Conservation (phyloP, 1,139 yeast species). For the Blastobotrys petasosporus region DNA sequence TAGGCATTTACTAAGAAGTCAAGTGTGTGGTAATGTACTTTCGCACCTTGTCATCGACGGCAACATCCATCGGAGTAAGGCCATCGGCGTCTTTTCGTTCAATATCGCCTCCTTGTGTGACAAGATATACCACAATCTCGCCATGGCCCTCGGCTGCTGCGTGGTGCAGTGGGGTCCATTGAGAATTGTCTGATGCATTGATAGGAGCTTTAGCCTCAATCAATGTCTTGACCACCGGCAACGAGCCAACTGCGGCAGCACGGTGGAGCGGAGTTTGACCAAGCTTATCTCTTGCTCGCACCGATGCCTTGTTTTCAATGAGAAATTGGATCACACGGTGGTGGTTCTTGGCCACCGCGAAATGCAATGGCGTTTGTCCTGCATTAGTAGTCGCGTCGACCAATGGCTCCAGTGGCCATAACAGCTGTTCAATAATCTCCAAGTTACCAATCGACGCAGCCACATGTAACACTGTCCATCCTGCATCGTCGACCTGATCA, state of each 20-base stretch:
- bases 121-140: constrained; percentile 61
- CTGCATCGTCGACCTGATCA: constrained; percentile 69
- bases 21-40: constrained; percentile 24
- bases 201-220: constrained; percentile 56
- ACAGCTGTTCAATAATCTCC: constrained; percentile 43
- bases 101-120: constrained; percentile 62
- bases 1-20: too few relatives aligned
- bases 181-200: constrained; percentile 60
- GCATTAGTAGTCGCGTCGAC: constrained; percentile 50
- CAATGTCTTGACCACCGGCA: constrained; percentile 46
- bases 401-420: constrained; percentile 42
- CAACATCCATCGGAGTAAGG: constrained; percentile 53
- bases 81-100: constrained; percentile 47
- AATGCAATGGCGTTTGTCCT: constrained; percentile 72
- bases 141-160: constrained; percentile 90
- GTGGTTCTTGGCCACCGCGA: constrained; percentile 69
- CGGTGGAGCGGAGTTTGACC: constrained; percentile 69
- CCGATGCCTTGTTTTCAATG: constrained; percentile 51
- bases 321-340: constrained; percentile 47
- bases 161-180: constrained; percentile 87
- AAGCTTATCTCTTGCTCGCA: constrained; percentile 59
- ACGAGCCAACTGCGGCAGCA: constrained; percentile 76
- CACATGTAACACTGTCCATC: constrained; percentile 87
- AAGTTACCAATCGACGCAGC: constrained; percentile 67
- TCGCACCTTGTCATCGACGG: constrained; percentile 54